phyloP scores from a whole-genome alignment of 768 basidiomycete species.

The Mycena albidolilacea region DNA sequence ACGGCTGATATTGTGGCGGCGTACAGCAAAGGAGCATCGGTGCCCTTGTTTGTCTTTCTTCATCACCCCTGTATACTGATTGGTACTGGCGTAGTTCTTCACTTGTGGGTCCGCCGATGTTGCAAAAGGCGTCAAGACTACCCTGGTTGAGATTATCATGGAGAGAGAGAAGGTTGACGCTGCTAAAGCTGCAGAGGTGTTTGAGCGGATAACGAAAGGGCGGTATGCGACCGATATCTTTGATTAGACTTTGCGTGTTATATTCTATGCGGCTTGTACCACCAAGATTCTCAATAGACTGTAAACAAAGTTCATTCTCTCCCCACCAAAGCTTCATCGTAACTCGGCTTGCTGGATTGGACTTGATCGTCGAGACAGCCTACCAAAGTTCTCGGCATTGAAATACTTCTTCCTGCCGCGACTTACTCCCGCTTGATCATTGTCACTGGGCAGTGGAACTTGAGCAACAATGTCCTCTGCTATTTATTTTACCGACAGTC shows the following conservation, averaged over 20 bases:
- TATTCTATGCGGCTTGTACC: no score
- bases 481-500: no score
- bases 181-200: slow-evolving; percentile 47
- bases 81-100: slow-evolving; percentile 50
- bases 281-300: no score
- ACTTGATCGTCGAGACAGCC: no score
- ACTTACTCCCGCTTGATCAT: no score
- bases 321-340: no score
- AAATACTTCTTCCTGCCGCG: no score
- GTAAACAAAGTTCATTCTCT: no score
- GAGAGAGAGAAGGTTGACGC: slow-evolving; percentile 40
- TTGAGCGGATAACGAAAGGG: slow-evolving; percentile 52
- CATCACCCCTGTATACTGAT: neutral
- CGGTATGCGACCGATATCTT: slow-evolving; percentile 64
- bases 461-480: no score
- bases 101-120: slow-evolving; percentile 59
- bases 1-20: slow-evolving; percentile 51
- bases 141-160: slow-evolving; percentile 54
- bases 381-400: no score
- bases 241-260: slow-evolving; percentile 43
- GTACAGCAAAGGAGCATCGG: slow-evolving; percentile 54
- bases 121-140: slow-evolving; percentile 55
- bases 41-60: slow-evolving; percentile 32
- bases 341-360: no score
- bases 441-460: no score